Evolutionary conservation across 352 stramenopile genomes (phyloP).

Genomic region (Phytophthora cactorum): DNA sequence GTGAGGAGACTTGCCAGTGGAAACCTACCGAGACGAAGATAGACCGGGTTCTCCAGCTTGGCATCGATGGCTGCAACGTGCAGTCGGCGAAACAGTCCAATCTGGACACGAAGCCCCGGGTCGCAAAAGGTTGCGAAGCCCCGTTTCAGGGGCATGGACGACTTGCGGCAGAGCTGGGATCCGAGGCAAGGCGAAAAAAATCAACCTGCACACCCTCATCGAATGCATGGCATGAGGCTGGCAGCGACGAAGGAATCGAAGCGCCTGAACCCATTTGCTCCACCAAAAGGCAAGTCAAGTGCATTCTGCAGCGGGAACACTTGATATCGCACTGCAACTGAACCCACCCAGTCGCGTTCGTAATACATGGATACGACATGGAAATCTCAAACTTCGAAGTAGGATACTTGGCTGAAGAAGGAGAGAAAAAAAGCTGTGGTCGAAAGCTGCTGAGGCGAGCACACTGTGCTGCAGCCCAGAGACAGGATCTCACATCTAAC

Average conservation of each 20-base stretch:
- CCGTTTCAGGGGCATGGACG: neutral
- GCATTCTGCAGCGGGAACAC: conserved; percentile 4
- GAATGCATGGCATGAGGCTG: neutral
- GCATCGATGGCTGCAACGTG: conserved; percentile 8
- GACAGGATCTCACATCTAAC: conserved; percentile 8
- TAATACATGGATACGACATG: neutral
- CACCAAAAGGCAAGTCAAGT: conserved; percentile 3
- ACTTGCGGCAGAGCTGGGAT: conserved; percentile 6
- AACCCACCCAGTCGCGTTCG: conserved; percentile 5
- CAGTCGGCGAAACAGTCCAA: conserved; percentile 19
- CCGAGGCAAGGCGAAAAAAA: conserved; percentile 3
- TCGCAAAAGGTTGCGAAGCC: conserved; percentile 1
- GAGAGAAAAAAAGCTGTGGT: neutral
- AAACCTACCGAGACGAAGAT: neutral
- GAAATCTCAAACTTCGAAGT: neutral
- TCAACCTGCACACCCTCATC: conserved; percentile 6
- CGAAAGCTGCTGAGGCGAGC: neutral
- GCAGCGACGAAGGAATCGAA: neutral
- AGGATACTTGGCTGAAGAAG: neutral
- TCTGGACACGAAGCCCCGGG: conserved; percentile 8
- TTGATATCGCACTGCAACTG: conserved; percentile 23
- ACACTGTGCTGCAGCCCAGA: too few relatives aligned
- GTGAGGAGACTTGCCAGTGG: neutral
- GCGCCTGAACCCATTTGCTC: conserved; percentile 10
- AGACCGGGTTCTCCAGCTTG: neutral